Conservation (phyloP, 306 rosid species). For the Betula pendula region DNA sequence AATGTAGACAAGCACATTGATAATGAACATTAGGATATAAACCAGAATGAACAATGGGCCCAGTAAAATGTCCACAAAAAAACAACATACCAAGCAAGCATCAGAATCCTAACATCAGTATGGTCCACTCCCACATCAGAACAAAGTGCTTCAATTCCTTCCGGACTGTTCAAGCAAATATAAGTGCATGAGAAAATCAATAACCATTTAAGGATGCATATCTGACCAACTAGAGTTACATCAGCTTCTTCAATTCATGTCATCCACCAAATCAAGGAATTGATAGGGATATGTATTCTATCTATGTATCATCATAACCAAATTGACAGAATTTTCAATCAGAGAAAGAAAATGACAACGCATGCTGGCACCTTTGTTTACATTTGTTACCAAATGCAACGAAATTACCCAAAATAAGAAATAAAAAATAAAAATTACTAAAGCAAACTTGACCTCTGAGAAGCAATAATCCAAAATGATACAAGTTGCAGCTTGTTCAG, state of each 20-base stretch:
- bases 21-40: conserved; percentile 2
- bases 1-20: conserved; percentile 15
- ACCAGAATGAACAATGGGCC: conserved; percentile 1
- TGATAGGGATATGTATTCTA: not conserved
- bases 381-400: not conserved
- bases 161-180: conserved; percentile 61
- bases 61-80: not conserved
- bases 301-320: not conserved
- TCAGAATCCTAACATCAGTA: conserved; percentile 66
- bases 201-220: not conserved
- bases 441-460: no score
- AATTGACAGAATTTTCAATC: not conserved
- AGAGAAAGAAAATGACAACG: not conserved
- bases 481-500: no score
- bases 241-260: not conserved
- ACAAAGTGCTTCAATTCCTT: conserved; percentile 67
- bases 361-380: not conserved
- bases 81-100: conserved; percentile 61
- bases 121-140: conserved; percentile 48
- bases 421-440: no score
- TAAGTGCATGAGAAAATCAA: conserved; percentile 22
- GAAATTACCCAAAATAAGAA: not conserved
- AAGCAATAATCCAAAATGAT: no score
- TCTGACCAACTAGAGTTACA: conserved; percentile 20
- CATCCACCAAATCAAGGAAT: not conserved